Evolutionary conservation across 345 rosid genomes (phyloP), one percentile per base, ranked within the genome.

Genomic region (Erodium maritimum): DNA sequence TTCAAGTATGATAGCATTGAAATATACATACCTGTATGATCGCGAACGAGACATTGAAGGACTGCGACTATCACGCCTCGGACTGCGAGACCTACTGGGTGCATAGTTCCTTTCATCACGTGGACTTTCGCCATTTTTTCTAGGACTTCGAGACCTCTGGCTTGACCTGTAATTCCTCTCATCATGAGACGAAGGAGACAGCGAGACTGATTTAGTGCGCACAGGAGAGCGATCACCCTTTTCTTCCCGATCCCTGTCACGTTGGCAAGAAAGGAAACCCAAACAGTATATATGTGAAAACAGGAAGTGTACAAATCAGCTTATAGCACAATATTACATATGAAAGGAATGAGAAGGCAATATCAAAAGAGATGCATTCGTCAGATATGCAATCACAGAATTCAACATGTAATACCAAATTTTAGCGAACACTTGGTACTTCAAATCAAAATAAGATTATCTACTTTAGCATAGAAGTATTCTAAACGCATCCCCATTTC

Each of bases 151-250:
- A 33, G 82, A 80, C 68, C 71, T 65, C 52, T 65, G 65, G 53
- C 60, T 74, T 17, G 77, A 74, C 69, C 61, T 71, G 75, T 60
- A 54, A 20, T 68, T 61, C 76, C 58, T 72, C 56, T 68, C 82
- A 50, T 75, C 82, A 33, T 0, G 76, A 23, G 88, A 91, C 21
- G 80, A 78, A 69, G 19, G 76, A 14, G 96, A 86, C 57, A 22
- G 66, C 4, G 94, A 78, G 58, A 82, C 52, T 22, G 91, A 83
- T 75, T 79, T 77, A 54, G 88, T 72, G 63, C 70, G 77, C 67
- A 58, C 60, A 24, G 79, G 80, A 60, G 85, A 83, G 58, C 7
- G 74, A 67, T 61, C 77, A 62, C 73, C 84, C 67, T 68, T 75
- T 52, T 56, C 71, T 53, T 63, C 75, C 55, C 1, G 68, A 65